Percentiles rank a stretch among this genome's conserved stretches.
Evolutionary conservation across 345 rosid species (phyloP).

Genomic region (Hevea brasiliensis): DNA sequence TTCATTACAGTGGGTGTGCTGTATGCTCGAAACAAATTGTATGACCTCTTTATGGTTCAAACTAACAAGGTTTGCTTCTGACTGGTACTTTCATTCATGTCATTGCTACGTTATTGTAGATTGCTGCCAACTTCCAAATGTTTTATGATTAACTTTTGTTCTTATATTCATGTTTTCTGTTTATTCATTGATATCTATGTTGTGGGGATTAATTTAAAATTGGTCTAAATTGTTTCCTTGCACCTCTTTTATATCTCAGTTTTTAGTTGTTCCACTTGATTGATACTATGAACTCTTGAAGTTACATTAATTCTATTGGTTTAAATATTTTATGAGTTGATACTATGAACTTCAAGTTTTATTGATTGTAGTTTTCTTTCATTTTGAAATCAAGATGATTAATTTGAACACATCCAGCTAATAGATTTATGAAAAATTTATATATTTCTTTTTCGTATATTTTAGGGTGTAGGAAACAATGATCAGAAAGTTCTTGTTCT

Average conservation of each 20-base stretch:
- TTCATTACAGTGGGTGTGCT: conserved; percentile 1
- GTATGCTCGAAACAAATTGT: no score
- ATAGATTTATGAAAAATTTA: background rate
- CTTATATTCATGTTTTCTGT: background rate
- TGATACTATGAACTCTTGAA: no score
- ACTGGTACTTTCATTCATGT: background rate
- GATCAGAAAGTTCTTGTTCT: conserved; percentile 94
- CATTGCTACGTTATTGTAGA: background rate
- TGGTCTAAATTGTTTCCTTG: background rate
- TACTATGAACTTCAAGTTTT: background rate
- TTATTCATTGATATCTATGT: background rate
- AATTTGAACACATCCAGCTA: background rate
- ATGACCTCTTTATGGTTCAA: background rate
- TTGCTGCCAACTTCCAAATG: background rate
- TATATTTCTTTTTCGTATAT: conserved; percentile 2
- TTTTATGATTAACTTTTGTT: background rate
- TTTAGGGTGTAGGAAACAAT: conserved; percentile 83
- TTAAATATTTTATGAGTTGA: background rate
- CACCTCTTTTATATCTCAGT: background rate
- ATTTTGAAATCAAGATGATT: background rate
- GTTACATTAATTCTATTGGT: no score
- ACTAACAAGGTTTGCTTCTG: background rate
- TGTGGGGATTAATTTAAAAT: background rate
- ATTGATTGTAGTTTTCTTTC: background rate
- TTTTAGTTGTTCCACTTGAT: background rate